Percentiles rank a stretch among this genome's conserved stretches.
phyloP scores from a whole-genome alignment of 1,139 yeast species.

The Yamadazyma friedrichii region DNA sequence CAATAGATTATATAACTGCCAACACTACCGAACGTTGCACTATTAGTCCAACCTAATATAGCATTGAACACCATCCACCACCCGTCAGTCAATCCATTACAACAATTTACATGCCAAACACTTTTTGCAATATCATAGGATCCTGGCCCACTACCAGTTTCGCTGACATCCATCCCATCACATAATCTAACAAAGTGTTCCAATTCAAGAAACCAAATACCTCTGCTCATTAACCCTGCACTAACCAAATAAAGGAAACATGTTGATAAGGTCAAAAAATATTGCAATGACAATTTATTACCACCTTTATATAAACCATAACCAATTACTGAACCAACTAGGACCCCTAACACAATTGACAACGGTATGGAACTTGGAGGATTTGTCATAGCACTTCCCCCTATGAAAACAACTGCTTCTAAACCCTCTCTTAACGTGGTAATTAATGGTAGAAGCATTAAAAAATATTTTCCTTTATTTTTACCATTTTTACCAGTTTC shows the following conservation, averaged over 20 bases:
- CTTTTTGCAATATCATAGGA: slow-evolving; percentile 77
- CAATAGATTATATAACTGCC: slow-evolving; percentile 74
- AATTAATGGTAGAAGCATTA: slow-evolving; percentile 42
- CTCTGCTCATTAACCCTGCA: slow-evolving; percentile 53
- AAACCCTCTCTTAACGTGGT: slow-evolving; percentile 48
- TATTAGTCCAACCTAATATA: slow-evolving; percentile 90
- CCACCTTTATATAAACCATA: slow-evolving; percentile 44
- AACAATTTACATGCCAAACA: slow-evolving; percentile 97
- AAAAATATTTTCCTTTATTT: slow-evolving; percentile 26
- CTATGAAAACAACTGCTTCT: slow-evolving; percentile 49
- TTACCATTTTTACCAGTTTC: slow-evolving; percentile 10
- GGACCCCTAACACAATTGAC: slow-evolving; percentile 36
- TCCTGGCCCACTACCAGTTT: slow-evolving; percentile 91
- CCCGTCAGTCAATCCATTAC: slow-evolving; percentile 86
- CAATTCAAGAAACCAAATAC: slow-evolving; percentile 86
- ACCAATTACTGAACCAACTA: slow-evolving; percentile 36
- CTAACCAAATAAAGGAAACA: slow-evolving; percentile 44
- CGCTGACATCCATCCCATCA: slow-evolving; percentile 86
- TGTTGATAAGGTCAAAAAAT: slow-evolving; percentile 40
- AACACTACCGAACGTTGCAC: slow-evolving; percentile 94
- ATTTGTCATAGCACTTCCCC: slow-evolving; percentile 45
- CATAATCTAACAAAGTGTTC: slow-evolving; percentile 62
- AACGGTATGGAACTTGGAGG: slow-evolving; percentile 41
- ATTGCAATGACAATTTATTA: slow-evolving; percentile 39
- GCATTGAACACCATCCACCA: slow-evolving; percentile 96